Evolutionary conservation across 1,139 yeast genomes (phyloP).

Genomic region (Scheffersomyces illinoinensis): DNA sequence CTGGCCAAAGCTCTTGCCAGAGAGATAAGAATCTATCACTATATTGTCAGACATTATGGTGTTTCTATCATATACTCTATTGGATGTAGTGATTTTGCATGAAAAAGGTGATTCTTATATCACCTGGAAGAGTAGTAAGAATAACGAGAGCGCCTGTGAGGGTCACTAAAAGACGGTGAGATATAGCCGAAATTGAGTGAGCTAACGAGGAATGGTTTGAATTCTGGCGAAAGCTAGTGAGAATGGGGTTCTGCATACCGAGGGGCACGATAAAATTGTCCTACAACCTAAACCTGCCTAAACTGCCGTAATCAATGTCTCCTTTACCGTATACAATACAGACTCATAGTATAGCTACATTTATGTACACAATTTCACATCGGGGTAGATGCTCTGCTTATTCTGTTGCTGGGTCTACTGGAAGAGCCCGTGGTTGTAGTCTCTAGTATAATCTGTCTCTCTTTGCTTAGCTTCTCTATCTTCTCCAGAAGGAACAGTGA

Average conservation of each 20-base stretch:
- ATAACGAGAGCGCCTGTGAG: not conserved
- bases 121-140: not conserved
- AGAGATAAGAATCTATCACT: not conserved
- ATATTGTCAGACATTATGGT: not conserved
- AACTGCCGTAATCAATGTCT: not conserved
- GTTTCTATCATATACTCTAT: not conserved
- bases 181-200: too few species aligned
- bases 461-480: conserved; percentile 41
- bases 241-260: not conserved
- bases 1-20: conserved; percentile 12
- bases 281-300: not conserved
- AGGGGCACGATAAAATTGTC: not conserved
- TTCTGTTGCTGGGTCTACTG: conserved; percentile 36
- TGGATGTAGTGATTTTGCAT: not conserved
- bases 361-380: conserved; percentile 11
- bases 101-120: not conserved
- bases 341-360: not conserved
- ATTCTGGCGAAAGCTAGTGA: not conserved
- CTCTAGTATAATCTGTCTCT: conserved; percentile 37
- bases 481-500: conserved; percentile 29
- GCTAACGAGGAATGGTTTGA: not conserved
- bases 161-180: not conserved
- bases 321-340: too few species aligned
- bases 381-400: conserved; percentile 45
- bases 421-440: conserved; percentile 28